phyloP scores from a whole-genome alignment of 306 rosid genomes.

The Pterocarpus santalinus region DNA sequence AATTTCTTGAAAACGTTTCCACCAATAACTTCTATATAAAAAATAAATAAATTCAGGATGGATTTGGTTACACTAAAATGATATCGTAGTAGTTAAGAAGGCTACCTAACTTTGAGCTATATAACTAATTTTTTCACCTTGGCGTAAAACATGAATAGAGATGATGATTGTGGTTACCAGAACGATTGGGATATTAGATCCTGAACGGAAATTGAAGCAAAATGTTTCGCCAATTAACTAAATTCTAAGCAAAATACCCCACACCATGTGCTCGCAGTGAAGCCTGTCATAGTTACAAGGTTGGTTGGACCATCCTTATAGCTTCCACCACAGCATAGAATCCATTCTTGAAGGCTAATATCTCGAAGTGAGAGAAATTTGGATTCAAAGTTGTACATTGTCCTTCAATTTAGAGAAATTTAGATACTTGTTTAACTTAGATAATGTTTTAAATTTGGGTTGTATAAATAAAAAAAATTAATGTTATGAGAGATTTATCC shows the following conservation, averaged over 20 bases:
- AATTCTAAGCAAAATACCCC: constrained; percentile 14
- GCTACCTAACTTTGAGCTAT: constrained; percentile 7
- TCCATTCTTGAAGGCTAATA: background rate
- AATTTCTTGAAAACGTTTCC: no score
- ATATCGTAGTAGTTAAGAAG: background rate
- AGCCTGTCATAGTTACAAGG: constrained; percentile 18
- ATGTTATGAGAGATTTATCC: no score
- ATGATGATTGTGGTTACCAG: constrained; percentile 16
- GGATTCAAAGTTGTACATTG: background rate
- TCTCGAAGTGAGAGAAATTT: background rate
- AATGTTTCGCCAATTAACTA: constrained; percentile 18
- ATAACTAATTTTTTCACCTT: background rate
- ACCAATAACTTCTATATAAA: no score
- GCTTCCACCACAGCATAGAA: constrained; percentile 3
- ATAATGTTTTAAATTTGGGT: no score
- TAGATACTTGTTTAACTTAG: no score
- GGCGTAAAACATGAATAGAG: background rate
- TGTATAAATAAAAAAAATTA: no score
- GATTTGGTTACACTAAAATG: background rate
- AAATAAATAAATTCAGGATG: background rate
- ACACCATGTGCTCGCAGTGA: constrained; percentile 57
- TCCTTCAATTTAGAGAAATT: background rate
- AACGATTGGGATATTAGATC: constrained; percentile 16
- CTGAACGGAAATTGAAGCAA: constrained; percentile 47
- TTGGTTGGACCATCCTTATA: constrained; percentile 61